These are phyloP conservation scores for button mushroom (Agaricus bisporus) DNA, from an alignment of 768 basidiomycete species.

Conservation along the genomic window DNA sequence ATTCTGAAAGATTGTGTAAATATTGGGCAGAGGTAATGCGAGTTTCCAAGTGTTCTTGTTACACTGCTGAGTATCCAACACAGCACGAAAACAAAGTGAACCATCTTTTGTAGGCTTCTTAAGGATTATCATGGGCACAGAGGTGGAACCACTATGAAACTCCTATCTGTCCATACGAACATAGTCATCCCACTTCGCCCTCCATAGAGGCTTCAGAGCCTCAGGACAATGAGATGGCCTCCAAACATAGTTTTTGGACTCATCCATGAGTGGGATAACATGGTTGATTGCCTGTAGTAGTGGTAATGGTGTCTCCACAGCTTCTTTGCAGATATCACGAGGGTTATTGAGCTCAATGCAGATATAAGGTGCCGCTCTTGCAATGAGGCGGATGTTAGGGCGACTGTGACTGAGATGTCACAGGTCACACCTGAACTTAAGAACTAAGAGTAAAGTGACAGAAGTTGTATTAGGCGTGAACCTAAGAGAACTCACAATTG, in stretches of 20 bases:
- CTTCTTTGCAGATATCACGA: slow-evolving; percentile 21
- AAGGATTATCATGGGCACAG: slow-evolving; percentile 26
- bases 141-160: slow-evolving; percentile 24
- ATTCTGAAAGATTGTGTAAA: slow-evolving; percentile 15
- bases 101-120: slow-evolving; percentile 15
- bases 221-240: slow-evolving; percentile 27
- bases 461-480: too few species aligned
- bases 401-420: too few species aligned
- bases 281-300: slow-evolving; percentile 36
- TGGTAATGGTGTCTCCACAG: slow-evolving; percentile 25
- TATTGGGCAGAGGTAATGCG: slow-evolving; percentile 14
- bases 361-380: too few species aligned
- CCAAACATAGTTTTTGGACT: slow-evolving; percentile 24
- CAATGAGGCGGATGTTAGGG: too few species aligned
- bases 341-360: too few species aligned
- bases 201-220: slow-evolving; percentile 20
- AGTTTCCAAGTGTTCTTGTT: slow-evolving; percentile 22
- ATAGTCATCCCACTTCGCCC: slow-evolving; percentile 21
- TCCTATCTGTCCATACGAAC: slow-evolving; percentile 20
- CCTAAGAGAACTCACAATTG: too few species aligned
- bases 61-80: slow-evolving; percentile 22
- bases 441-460: too few species aligned
- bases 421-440: too few species aligned
- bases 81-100: slow-evolving; percentile 16
- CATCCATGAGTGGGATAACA: slow-evolving; percentile 30